Base-by-base conservation (phyloP, 768 basidiomycete species). In the Kockovaella imperatae region DNA sequence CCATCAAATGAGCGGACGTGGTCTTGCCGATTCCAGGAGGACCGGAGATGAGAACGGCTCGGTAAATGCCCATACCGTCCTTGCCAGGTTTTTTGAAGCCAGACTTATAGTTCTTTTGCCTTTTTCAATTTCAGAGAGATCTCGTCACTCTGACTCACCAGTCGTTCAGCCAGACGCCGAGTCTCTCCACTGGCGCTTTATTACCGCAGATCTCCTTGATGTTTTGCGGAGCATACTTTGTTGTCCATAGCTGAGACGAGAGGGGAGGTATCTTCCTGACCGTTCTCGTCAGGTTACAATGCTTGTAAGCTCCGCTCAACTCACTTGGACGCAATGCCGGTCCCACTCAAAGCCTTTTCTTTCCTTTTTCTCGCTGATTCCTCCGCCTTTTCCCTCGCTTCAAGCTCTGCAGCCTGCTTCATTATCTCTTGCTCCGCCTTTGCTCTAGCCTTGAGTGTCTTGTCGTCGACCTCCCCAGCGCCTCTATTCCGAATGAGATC, bases 11-110 rank as follows among this genome's bases (percentile, higher is more conserved):
- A 2, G 93, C 95, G 52, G 84, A 84, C 1, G 90, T 95, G 3
- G 95, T 99, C 75, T 97, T 99, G 20, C 93, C 95, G 43, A 97
- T 95, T 6, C 95, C 95, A 14, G 95, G 95, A 1, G 91, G 81
- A 0, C 95, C 95, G 1, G 87, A 87, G 52, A 97, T 83, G 56
- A 99, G 74, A 1, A 96, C 78, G 4, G 88, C 89, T 20, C 89
- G 83, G 70, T 77, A 93, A 5, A 82, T 73, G 58, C 87, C 87
- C 83, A 85, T 84, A 0, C 80, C 87, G 51, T 79, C 81, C 73
- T 91, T 91, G 0, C 95, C 95, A 1, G 89, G 89, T 60, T 91
- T 95, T 73, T 88, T 96, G 74, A 96, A 97, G 1, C 77, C 79
- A 0, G 75, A 75, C 51, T 84, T 85, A 57, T 83, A 67, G 59